Evolutionary conservation across 495 filamentous ascomycete genomes (phyloP).

Genomic region (Mycothermus thermophilus): DNA sequence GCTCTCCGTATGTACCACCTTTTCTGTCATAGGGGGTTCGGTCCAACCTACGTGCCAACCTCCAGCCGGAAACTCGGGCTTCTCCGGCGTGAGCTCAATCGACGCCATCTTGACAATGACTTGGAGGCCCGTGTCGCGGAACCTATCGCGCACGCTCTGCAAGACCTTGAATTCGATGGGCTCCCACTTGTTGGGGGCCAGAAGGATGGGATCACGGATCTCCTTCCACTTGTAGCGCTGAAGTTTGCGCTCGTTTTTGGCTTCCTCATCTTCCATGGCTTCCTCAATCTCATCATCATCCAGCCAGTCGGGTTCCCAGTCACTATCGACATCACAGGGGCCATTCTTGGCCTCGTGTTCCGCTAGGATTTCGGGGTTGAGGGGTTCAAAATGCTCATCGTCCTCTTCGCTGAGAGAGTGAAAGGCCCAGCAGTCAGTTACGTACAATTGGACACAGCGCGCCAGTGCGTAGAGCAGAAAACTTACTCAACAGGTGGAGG

Average conservation of each 20-base stretch:
- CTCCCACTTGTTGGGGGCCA: slow-evolving; percentile 1
- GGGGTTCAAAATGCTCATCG: too few species aligned
- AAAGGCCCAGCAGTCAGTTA: too few species aligned
- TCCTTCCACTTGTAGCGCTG: slow-evolving; percentile 20
- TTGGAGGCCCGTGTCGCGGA: slow-evolving; percentile 36
- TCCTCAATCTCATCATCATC: slow-evolving; percentile 2
- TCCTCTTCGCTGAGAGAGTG: too few species aligned
- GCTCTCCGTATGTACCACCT: too few species aligned
- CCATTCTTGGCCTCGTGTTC: not conserved
- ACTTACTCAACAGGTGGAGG: not conserved
- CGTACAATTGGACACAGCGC: too few species aligned
- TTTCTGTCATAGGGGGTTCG: too few species aligned
- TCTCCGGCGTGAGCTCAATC: slow-evolving; percentile 48
- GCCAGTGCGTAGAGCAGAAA: not conserved
- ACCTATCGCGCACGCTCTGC: slow-evolving; percentile 19
- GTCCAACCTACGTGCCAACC: slow-evolving; percentile 29
- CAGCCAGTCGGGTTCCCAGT: too few species aligned
- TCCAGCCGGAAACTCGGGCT: slow-evolving; percentile 23
- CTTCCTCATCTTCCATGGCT: not conserved
- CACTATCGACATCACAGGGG: too few species aligned
- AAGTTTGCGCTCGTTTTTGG: not conserved
- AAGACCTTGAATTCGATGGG: slow-evolving; percentile 22
- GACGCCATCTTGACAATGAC: slow-evolving; percentile 52
- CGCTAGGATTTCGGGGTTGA: not conserved
- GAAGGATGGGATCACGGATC: slow-evolving; percentile 17